A percentile compares a stretch with the other conserved stretches of the same genome.
Conservation (phyloP, 345 rosid genomes). For the Aquilaria sinensis region DNA sequence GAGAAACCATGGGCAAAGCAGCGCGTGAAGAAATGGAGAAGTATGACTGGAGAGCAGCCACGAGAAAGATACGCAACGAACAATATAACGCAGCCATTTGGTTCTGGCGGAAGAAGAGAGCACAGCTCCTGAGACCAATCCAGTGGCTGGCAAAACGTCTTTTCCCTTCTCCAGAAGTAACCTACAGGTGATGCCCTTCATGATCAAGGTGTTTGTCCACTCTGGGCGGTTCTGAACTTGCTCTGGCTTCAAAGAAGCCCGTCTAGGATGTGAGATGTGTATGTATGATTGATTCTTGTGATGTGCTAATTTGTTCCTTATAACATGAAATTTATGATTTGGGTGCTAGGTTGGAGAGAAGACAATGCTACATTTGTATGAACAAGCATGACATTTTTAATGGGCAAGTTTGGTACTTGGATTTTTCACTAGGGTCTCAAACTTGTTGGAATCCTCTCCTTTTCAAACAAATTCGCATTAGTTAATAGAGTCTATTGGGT, state of each 20-base stretch:
- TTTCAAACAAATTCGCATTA: no score
- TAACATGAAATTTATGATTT: neutral
- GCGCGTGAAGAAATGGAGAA: constrained; percentile 86
- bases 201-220: neutral
- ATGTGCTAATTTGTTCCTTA: constrained; percentile 15
- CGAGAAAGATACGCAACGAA: constrained; percentile 76
- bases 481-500: no score
- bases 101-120: constrained; percentile 92
- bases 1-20: constrained; percentile 75
- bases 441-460: no score
- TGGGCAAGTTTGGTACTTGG: no score
- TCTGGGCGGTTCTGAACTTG: constrained; percentile 5
- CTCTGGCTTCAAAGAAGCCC: constrained; percentile 2
- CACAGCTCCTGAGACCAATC: constrained; percentile 64
- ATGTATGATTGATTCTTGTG: constrained; percentile 14
- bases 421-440: no score
- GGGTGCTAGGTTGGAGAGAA: neutral
- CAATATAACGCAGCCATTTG: constrained; percentile 92
- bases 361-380: no score
- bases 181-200: constrained; percentile 15
- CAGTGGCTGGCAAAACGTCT: constrained; percentile 62
- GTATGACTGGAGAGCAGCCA: constrained; percentile 96
- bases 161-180: constrained; percentile 59
- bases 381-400: no score
- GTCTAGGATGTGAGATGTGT: neutral